phyloP scores from a whole-genome alignment of 1,284 basidiomycete genomes.

The Pseudozyma flocculosa region DNA sequence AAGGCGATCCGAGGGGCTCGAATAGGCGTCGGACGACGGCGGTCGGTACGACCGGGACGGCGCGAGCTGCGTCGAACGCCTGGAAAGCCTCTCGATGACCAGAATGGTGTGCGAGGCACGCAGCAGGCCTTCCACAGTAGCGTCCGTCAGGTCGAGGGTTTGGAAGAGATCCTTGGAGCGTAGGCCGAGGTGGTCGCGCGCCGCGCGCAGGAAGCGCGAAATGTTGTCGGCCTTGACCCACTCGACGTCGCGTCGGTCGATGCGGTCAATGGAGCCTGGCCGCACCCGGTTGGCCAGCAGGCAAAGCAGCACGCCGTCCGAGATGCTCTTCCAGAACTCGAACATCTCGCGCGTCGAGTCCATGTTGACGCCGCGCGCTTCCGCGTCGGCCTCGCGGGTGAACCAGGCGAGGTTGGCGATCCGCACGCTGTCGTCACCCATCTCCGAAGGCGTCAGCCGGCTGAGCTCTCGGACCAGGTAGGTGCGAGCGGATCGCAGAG shows the following conservation, averaged over 20 bases:
- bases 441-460: conserved; percentile 11
- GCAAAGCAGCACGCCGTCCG: conserved; percentile 46
- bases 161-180: conserved; percentile 44
- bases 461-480: conserved; percentile 35
- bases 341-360: conserved; percentile 3
- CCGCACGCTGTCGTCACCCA: conserved; percentile 16
- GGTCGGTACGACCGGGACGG: too few relatives aligned
- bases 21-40: too few relatives aligned
- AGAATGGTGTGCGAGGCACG: conserved; percentile 42
- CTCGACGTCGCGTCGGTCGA: conserved; percentile 39
- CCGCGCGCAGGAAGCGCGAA: conserved; percentile 40
- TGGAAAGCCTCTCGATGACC: conserved; percentile 17
- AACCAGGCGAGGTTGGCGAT: conserved; percentile 21
- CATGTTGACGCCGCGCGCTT: conserved; percentile 1
- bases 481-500: conserved; percentile 32
- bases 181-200: conserved; percentile 40
- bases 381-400: conserved; percentile 14
- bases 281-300: conserved; percentile 33
- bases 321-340: conserved; percentile 38
- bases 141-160: conserved; percentile 39
- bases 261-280: conserved; percentile 25
- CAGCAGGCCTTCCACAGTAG: conserved; percentile 36
- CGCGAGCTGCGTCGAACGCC: too few relatives aligned
- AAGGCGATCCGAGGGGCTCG: not conserved
- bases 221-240: conserved; percentile 45